Evolutionary conservation across 257 asterid species (phyloP), one percentile per base, ranked within the genome.

Genomic region (Perilla frutescens): DNA sequence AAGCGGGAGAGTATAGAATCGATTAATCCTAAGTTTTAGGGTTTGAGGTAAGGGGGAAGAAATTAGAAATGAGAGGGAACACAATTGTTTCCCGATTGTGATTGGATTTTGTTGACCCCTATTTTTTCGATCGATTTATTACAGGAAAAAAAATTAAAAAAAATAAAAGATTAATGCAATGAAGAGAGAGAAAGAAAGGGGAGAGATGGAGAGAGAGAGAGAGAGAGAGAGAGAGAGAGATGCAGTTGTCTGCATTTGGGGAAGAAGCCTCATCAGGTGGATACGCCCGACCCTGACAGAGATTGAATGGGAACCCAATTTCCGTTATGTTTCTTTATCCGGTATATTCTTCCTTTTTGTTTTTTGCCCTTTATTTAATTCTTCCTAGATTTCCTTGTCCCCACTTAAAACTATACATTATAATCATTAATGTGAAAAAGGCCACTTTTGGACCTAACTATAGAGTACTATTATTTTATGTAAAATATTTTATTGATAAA

Each of bases 181-280:
- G 59, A 9, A 8, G 56, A 53, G 55, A 56, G 76, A 10, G 53
- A 61, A 48, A 36, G 15, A 11, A 34, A 56, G 62, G 73, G 11
- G 77, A 71, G 74, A 39, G 80, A 57, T 59, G 62, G 39, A 65
- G 76, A 32, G 76, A 74, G 62, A 47, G 70, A 51, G 39, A 65
- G 76, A 32, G 76, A 74, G 62, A 47, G 70, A 51, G 54, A 74
- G 47, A 54, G 49, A 34, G 71, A 29, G 73, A 70, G 60, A 75
- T 43, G 79, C 73, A 64, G 84, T 68, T 80, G 83, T 75, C 80
- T 75, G 81, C 56, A 66, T 62, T n/a, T 67, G 67, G 37, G 53
- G 29, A 11, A 64, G 74, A 69, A 65, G 70, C 39, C 14, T 61
- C 50, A 56, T 62, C 54, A 36, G 26, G 36, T 14, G 9, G 64